phyloP scores from a whole-genome alignment of 106 monocot genomes.

The Dactylorhiza incarnata region DNA sequence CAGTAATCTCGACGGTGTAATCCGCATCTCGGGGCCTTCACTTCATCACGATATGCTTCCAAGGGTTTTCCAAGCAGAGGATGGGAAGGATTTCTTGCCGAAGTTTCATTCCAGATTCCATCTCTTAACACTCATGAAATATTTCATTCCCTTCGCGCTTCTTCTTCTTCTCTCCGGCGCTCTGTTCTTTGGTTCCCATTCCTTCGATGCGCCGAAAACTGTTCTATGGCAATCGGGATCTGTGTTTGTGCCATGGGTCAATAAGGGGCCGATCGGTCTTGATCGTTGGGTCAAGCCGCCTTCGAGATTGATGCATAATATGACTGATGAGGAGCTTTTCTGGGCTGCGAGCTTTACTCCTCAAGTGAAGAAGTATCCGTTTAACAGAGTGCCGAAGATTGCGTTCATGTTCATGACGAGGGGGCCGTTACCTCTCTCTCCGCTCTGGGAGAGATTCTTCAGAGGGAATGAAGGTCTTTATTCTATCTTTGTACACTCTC shows the following conservation, averaged over 20 bases:
- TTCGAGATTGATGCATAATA: slow-evolving; percentile 27
- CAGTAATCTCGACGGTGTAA: not conserved
- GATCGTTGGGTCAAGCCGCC: slow-evolving; percentile 32
- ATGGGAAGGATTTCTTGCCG: slow-evolving; percentile 23
- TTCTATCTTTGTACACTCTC: slow-evolving; percentile 46
- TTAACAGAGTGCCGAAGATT: slow-evolving; percentile 43
- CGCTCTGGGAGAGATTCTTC: slow-evolving; percentile 52
- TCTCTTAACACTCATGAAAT: slow-evolving; percentile 12
- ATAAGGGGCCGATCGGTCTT: not conserved
- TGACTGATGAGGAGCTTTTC: slow-evolving; percentile 45
- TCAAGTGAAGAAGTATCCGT: slow-evolving; percentile 42
- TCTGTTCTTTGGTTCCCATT: slow-evolving; percentile 20
- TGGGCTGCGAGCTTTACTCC: slow-evolving; percentile 50
- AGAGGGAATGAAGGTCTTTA: slow-evolving; percentile 37
- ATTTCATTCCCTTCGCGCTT: slow-evolving; percentile 12
- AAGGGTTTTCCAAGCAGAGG: slow-evolving; percentile 18
- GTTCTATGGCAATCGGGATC: not conserved
- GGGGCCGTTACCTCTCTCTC: slow-evolving; percentile 44
- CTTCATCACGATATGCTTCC: slow-evolving; percentile 11
- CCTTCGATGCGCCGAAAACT: slow-evolving; percentile 7
- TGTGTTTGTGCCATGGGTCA: not conserved
- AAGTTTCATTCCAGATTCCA: slow-evolving; percentile 12
- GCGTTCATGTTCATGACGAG: slow-evolving; percentile 54
- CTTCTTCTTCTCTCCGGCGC: slow-evolving; percentile 20
- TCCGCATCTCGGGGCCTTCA: not conserved